Base-by-base conservation (phyloP, 768 basidiomycete species). In the Rubroboletus satanas region DNA sequence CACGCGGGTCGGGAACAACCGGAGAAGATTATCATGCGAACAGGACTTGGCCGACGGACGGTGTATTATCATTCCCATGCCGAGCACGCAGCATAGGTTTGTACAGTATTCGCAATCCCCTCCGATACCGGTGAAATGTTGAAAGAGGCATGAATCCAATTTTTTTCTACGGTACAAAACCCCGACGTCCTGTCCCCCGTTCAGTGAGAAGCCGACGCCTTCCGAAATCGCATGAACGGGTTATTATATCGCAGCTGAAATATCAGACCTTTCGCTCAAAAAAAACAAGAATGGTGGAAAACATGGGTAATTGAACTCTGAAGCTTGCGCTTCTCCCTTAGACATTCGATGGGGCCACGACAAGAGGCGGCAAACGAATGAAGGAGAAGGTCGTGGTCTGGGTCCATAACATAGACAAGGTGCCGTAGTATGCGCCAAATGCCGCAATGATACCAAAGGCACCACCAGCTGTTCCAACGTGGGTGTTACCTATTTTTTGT, bases 401-500 rank as follows among this genome's bases (percentile, higher is more conserved):
- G 7, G 67, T 70, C 68, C 68, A 68, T 45, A 68, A 63, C 50
- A 55, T 45, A 14, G 68, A 62, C 33, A 67, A 6, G 17, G 66
- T 54, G 4, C 59, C 66, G 15, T 70, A 68, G 66, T 66, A 70
- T 50, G 67, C 64, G 10, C 68, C 66, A 10, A 62, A 67, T 9
- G 66, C 51, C 11, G 68, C 66, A 28, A 68, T 23, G 42, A 70
- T 15, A 45, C 66, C 66, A 21, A 70, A 46, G 11, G 50, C 56
- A 49, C 68, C 68, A 54, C 68, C 68, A 8, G 56, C 66, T 4
- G 68, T 69, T 26, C 63, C 65, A 4, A 69, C 52, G 11, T 64
- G 62, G 0, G 62, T 0, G 36, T 55, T 67, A 7, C 65, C 66
- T 67, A 5, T 32, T 45, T 49, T 45, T 38, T 35, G 3, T 51